These are phyloP conservation scores for Opeltia flavorubescens DNA, from an alignment of 495 filamentous ascomycete species.

Conservation along the genomic window DNA sequence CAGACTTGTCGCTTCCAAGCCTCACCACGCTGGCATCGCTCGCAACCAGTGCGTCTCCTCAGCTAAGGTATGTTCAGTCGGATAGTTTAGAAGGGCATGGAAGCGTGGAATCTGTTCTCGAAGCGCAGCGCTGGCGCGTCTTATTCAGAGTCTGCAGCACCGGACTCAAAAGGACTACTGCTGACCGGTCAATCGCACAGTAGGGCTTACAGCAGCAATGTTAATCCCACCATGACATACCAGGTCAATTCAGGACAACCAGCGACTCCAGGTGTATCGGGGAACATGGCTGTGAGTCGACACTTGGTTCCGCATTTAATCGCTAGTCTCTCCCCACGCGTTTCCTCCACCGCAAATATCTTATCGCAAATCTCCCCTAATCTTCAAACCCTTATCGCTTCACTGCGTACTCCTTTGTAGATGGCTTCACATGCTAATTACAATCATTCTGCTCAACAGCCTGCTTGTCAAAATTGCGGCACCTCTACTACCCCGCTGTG, in stretches of 20 bases:
- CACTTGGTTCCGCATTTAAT: background rate
- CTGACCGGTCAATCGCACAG: constrained; percentile 22
- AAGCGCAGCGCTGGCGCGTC: background rate
- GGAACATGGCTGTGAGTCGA: constrained; percentile 50
- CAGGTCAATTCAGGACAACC: constrained; percentile 55
- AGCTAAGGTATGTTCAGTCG: constrained; percentile 45
- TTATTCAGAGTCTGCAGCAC: background rate
- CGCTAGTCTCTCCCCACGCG: constrained; percentile 23
- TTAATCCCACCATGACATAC: constrained; percentile 34
- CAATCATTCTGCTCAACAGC: constrained; percentile 55
- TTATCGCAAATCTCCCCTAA: constrained; percentile 7
- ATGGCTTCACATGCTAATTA: constrained; percentile 47
- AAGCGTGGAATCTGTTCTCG: too few relatives aligned
- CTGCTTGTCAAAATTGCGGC: constrained; percentile 91
- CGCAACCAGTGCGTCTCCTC: constrained; percentile 46
- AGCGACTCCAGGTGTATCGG: constrained; percentile 50
- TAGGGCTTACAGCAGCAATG: constrained; percentile 33
- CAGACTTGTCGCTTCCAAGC: constrained; percentile 36
- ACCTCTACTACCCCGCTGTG: constrained; percentile 94
- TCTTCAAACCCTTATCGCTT: constrained; percentile 26
- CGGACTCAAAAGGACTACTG: background rate
- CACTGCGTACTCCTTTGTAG: constrained; percentile 31
- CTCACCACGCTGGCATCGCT: constrained; percentile 50
- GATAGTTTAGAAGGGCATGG: too few relatives aligned
- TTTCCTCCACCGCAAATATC: constrained; percentile 24